Conservation (phyloP, 257 asterid genomes). For the Solanum bulbocastanum region DNA sequence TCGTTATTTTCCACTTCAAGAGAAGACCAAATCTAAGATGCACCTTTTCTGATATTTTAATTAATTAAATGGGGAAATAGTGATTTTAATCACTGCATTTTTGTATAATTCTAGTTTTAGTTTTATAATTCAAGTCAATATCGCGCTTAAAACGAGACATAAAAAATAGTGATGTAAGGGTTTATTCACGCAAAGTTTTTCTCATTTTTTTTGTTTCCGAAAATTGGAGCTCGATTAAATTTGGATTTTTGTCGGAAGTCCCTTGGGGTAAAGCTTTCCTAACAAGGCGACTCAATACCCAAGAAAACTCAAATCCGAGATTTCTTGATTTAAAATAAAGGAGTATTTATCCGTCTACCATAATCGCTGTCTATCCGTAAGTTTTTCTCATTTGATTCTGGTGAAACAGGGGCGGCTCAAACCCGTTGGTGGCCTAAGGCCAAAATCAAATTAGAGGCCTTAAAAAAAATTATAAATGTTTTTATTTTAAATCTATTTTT, state of each 20-base stretch:
- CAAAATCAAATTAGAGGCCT: too few species aligned
- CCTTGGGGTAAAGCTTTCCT: too few species aligned
- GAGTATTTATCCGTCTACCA: too few species aligned
- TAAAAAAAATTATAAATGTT: too few species aligned
- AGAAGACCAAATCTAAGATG: background rate
- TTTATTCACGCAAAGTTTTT: background rate
- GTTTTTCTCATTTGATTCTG: background rate
- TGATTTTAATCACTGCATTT: background rate
- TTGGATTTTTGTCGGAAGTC: too few species aligned
- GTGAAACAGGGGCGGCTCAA: background rate
- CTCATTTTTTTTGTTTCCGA: too few species aligned
- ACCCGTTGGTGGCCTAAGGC: too few species aligned
- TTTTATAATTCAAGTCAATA: background rate
- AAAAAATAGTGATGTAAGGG: background rate
- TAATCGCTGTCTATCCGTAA: too few species aligned
- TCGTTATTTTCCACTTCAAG: background rate
- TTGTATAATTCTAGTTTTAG: background rate
- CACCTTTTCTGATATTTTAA: background rate
- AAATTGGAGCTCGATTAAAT: too few species aligned
- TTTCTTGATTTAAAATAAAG: rapidly evolving
- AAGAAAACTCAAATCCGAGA: rapidly evolving
- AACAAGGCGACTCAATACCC: too few species aligned
- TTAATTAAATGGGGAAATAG: background rate
- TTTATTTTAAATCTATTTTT: too few species aligned
- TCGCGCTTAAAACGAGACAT: background rate